Base-by-base conservation (phyloP, 768 basidiomycete genomes). In the Tubosaeta sp. region DNA sequence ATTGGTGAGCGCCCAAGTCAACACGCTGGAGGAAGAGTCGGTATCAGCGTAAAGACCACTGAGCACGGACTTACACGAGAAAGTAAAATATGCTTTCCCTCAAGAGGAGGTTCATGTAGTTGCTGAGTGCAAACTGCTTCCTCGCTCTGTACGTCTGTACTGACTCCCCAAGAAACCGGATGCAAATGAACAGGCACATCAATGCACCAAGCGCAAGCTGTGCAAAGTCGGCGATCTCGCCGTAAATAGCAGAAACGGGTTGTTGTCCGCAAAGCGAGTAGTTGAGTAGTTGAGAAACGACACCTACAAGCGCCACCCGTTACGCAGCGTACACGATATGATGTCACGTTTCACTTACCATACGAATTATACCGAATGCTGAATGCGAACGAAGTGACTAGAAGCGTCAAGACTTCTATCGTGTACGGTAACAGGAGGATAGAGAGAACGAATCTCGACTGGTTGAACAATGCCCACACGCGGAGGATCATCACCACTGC, bases 401-500 rank as follows among this genome's bases (percentile, higher is more conserved):
- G 19, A 32, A 16, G 31, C 11, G 8, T 7, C 10, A 42, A 10
- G 29, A 42, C 9, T 42, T 41, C 48, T 12, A 33, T 7, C 12
- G 29, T 19, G 12, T 32, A 49, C 1, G n/a, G 17, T 17, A 19
- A 13, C 11, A 49, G 17, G 13, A 48, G 37, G 12, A 26, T 19
- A 17, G 17, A n/a, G 37, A 31, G 47, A 17, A 41, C 31, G 38
- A n/a, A 42, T 19, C 14, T 32, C 11, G 31, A 49, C 5, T 16
- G 31, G 5, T n/a, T 25, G 14, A 33, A 49, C 22, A 42, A 16
- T 11, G 39, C 39, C 39, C 31, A 33, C 6, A 49, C 48, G 4
- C 48, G 39, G 39, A 49, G 48, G 10, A 49, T 41, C 48, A 49
- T 49, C 29, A 31, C 43, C 27, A 44, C 29, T 44, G 11, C 8